Percentiles rank a stretch among this genome's conserved stretches.
Evolutionary conservation across 495 filamentous ascomycete species (phyloP).

Genomic region (Cercophora newfieldiana): DNA sequence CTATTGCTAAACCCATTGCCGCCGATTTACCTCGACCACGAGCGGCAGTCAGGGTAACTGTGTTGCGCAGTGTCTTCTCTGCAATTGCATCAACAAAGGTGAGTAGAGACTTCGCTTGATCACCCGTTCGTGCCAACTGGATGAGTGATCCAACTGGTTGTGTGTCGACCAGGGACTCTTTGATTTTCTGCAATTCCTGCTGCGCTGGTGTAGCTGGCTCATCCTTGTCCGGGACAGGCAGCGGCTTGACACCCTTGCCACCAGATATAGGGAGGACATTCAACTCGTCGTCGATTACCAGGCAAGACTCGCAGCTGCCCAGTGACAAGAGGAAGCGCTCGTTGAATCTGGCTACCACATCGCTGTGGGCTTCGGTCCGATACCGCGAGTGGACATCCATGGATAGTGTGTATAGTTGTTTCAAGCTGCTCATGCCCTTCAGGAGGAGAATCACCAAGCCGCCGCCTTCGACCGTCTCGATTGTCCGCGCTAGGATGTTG

Average conservation of each 20-base stretch:
- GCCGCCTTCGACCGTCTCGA: slow-evolving; percentile 97
- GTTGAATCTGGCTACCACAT: slow-evolving; percentile 96
- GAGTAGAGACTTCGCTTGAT: slow-evolving; percentile 92
- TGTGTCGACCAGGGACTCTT: slow-evolving; percentile 80
- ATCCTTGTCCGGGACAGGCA: slow-evolving; percentile 71
- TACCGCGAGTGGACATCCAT: slow-evolving; percentile 99
- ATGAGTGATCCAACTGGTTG: slow-evolving; percentile 84
- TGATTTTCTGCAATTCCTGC: slow-evolving; percentile 81
- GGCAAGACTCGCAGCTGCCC: slow-evolving; percentile 88
- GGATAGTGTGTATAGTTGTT: slow-evolving; percentile 93
- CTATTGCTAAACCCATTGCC: slow-evolving; percentile 87
- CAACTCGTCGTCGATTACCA: slow-evolving; percentile 96
- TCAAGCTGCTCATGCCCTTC: slow-evolving; percentile 95
- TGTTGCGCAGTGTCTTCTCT: slow-evolving; percentile 92
- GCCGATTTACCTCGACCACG: slow-evolving; percentile 97
- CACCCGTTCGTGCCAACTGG: slow-evolving; percentile 81
- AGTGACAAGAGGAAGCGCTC: slow-evolving; percentile 96
- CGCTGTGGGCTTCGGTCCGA: slow-evolving; percentile 92
- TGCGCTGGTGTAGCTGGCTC: slow-evolving; percentile 64
- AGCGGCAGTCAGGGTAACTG: slow-evolving; percentile 89
- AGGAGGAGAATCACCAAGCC: slow-evolving; percentile 86
- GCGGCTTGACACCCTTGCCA: slow-evolving; percentile 83
- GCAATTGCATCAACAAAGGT: slow-evolving; percentile 96
- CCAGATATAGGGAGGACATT: slow-evolving; percentile 98
- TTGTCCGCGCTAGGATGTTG: slow-evolving; percentile 88